A percentile compares a stretch with the other conserved stretches of the same genome.
Evolutionary conservation across 2,329 filamentous ascomycete species (phyloP).

Genomic region (Nectriaceae sp.): DNA sequence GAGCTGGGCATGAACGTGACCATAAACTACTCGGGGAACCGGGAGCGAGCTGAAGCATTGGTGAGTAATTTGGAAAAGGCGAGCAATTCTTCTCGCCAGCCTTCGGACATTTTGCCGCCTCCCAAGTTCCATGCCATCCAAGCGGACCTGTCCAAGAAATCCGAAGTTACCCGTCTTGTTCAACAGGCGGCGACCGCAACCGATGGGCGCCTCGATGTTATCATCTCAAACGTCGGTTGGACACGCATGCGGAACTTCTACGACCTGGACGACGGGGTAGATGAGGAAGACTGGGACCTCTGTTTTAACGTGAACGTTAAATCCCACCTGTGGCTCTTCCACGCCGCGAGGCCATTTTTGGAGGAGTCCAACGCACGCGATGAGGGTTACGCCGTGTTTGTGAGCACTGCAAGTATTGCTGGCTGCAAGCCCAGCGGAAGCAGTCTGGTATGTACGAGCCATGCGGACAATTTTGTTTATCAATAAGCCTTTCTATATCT

Average conservation of each 20-base stretch:
- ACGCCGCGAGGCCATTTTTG: constrained; percentile 2
- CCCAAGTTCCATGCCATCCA: too few species aligned
- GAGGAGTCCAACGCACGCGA: constrained; percentile 2
- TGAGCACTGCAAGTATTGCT: constrained; percentile 3
- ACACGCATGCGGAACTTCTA: constrained; percentile 3
- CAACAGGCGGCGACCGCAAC: background rate
- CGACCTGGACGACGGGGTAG: constrained; percentile 1
- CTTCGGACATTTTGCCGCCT: too few species aligned
- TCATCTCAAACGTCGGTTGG: constrained; percentile 6
- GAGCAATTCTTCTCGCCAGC: too few species aligned
- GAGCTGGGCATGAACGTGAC: constrained; percentile 4
- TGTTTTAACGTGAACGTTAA: constrained; percentile 5
- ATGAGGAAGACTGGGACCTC: constrained; percentile 3
- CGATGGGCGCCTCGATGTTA: background rate
- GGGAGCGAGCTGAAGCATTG: background rate
- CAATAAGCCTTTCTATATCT: too few species aligned
- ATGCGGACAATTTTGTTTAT: too few species aligned
- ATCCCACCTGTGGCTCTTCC: constrained; percentile 6
- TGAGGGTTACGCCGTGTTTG: too few species aligned
- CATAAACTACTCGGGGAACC: constrained; percentile 2
- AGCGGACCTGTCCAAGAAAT: too few species aligned
- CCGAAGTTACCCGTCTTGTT: too few species aligned
- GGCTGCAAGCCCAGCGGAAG: constrained; percentile 5
- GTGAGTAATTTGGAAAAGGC: constrained; percentile 2
- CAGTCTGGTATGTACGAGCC: too few species aligned